Evolutionary conservation across 257 asterid species (phyloP), one percentile per base, ranked within the genome.

Genomic region (Ballota nigra): DNA sequence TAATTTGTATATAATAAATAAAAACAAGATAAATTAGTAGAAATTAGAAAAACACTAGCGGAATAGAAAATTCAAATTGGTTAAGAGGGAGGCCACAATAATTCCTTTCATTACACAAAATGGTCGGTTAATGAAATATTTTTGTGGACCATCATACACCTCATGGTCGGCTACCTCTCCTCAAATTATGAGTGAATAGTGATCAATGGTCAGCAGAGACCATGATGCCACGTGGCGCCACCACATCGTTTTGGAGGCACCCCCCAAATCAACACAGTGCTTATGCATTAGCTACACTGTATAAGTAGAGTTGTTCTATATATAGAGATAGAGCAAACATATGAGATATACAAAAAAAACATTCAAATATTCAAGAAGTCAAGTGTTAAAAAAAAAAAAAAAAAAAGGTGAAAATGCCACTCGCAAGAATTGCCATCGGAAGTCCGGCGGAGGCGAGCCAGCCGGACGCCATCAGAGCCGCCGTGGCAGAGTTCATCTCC

Each of bases 381-480:
- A 5, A 64, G 22, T 0, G 36, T 3, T 0, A 53, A 22, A 53
- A 4, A 2, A 3, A 4, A 38, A 16, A 29, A 1, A 31, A 33
- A 1, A 15, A 8, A 8, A 3, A 1, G 10, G 26, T 19, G 24
- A 77, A 56, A 77, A 86, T 88, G 96, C 92, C 96, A 29, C 36
- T 86, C 58, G 77, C 87, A 26, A 77, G 66, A 66, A 86, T 88
- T 24, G 71, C 96, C 23, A 11, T 88, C 3, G 95, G 95, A 61
- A 74, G 72, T 38, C 79, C 84, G 53, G 82, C 82, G 1, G 92
- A 86, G 88, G 92, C 85, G 2, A 78, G 78, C 78, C 22, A 85
- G 73, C 93, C 96, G 0, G 96, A 86, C 31, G 86, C 93, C 73
- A 68, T 89, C 45, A 89, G 76, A 70, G 96, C 96, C 2, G 91